Conservation (phyloP, 73 alveolate genomes). For the Blepharisma japonicum region DNA sequence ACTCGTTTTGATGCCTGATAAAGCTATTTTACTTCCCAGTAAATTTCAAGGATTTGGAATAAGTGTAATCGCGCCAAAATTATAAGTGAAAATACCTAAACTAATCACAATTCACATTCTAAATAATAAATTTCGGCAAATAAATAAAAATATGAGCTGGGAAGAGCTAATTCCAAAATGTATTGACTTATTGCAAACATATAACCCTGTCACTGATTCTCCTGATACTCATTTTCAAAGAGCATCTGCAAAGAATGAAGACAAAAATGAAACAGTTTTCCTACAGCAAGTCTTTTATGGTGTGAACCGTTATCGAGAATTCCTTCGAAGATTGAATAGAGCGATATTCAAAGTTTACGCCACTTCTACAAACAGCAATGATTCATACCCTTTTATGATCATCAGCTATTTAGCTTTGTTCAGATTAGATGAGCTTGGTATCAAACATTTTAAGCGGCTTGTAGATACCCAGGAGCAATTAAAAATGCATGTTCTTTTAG, state of each 20-base stretch:
- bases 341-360: conserved; percentile 62
- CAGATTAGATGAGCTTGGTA: conserved; percentile 82
- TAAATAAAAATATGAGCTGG: conserved; percentile 65
- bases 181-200: conserved; percentile 69
- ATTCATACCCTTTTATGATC: conserved; percentile 73
- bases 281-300: conserved; percentile 89
- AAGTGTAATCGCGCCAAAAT: too few relatives aligned
- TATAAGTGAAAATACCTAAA: too few relatives aligned
- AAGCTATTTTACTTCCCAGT: too few relatives aligned
- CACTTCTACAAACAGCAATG: conserved; percentile 83
- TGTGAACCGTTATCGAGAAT: conserved; percentile 78
- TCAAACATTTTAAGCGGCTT: conserved; percentile 71
- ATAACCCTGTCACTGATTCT: conserved; percentile 80
- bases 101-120: too few relatives aligned
- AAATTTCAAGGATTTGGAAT: too few relatives aligned
- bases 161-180: conserved; percentile 75
- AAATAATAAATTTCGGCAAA: too few relatives aligned
- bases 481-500: conserved; percentile 81
- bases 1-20: too few relatives aligned
- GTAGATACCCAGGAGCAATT: conserved; percentile 79
- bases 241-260: conserved; percentile 41
- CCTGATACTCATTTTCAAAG: conserved; percentile 78
- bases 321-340: conserved; percentile 70
- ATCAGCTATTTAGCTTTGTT: conserved; percentile 79
- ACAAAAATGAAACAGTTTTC: conserved; percentile 69